Base-by-base conservation (phyloP, 192 early-diverging fungal genomes). In the Cladochytrium replicatum region DNA sequence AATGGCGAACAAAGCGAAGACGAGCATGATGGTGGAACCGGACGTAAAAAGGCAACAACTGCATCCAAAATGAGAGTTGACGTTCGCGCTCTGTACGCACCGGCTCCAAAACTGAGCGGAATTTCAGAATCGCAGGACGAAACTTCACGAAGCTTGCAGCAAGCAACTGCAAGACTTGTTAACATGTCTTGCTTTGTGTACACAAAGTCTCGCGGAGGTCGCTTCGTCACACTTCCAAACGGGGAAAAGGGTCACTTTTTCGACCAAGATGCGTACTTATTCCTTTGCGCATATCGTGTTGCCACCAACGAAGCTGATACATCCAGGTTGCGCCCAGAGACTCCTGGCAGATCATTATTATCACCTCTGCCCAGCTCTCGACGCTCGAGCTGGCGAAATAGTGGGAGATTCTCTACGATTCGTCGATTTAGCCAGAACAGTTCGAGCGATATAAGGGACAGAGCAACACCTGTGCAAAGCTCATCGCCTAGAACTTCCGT, bases 221-320 rank as follows among this genome's bases (percentile, higher is more conserved):
- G 60, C 1, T 77, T 77, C 52, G 58, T 69, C 3, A 34, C 44
- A 23, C 23, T 78, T 19, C 57, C 63, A 2, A 49, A 34, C 2
- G 46, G 17, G 11, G 72, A 78, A 29, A 41, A 51, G 1, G 69
- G 68, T 0, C 69, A 75, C 38, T 64, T 76, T 17, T 78, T 51
- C 37, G 48, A 37, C 23, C 52, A 64, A 17, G 72, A 77, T 29
- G 61, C 70, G 23, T 76, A 72, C 61, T 54, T 66, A 6, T 78
- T 76, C 46, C 48, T 78, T 8, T 69, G 60, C 47, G 73, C 72
- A 3, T 77, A 71, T 42, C 66, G 55, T 1, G 25, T 52, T 13
- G 67, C n/a, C n/a, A n/a, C n/a, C n/a, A n/a, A n/a, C n/a, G n/a
- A n/a, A n/a, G n/a, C n/a, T n/a, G n/a, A n/a, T n/a, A n/a, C n/a